phyloP scores from a whole-genome alignment of 2,329 filamentous ascomycete species.

The Pyrenochaeta sp. region DNA sequence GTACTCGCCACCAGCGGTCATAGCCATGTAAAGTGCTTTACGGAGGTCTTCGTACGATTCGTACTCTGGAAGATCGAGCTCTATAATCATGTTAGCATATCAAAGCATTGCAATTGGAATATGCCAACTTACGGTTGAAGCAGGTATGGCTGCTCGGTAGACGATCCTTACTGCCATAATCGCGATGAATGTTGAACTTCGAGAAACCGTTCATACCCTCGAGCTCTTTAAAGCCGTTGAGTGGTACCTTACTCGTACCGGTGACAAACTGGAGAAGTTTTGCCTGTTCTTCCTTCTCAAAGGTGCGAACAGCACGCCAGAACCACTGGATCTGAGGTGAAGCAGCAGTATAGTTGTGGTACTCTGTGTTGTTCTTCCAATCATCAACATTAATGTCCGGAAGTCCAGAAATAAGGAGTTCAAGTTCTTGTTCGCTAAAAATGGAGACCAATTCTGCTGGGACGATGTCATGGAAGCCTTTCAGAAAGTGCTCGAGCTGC shows the following conservation, averaged over 20 bases:
- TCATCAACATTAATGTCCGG: slow-evolving; percentile 98
- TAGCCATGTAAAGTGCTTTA: slow-evolving; percentile 89
- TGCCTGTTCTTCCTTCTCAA: slow-evolving; percentile 98
- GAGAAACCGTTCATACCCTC: slow-evolving; percentile 99
- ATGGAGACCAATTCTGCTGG: slow-evolving; percentile 93
- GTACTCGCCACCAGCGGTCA: slow-evolving; percentile 96
- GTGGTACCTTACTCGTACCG: slow-evolving; percentile 95
- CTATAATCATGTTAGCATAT: slow-evolving; percentile 61
- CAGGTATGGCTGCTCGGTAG: slow-evolving; percentile 97
- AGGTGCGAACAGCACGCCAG: slow-evolving; percentile 96
- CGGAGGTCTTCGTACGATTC: slow-evolving; percentile 93
- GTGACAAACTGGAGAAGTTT: slow-evolving; percentile 98
- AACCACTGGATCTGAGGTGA: slow-evolving; percentile 99
- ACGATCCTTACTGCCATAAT: slow-evolving; percentile 95
- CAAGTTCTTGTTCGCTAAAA: slow-evolving; percentile 98
- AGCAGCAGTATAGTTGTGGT: slow-evolving; percentile 94
- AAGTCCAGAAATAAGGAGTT: slow-evolving; percentile 93
- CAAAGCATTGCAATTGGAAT: background rate
- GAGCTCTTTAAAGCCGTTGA: slow-evolving; percentile 98
- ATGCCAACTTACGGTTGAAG: slow-evolving; percentile 87
- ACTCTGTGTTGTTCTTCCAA: slow-evolving; percentile 99
- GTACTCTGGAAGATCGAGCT: slow-evolving; percentile 98
- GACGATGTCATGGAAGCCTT: slow-evolving; percentile 98
- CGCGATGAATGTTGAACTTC: slow-evolving; percentile 98
- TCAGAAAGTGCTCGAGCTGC: slow-evolving; percentile 91